phyloP scores from a whole-genome alignment of 768 basidiomycete species.

The Phylloporus scabripes region DNA sequence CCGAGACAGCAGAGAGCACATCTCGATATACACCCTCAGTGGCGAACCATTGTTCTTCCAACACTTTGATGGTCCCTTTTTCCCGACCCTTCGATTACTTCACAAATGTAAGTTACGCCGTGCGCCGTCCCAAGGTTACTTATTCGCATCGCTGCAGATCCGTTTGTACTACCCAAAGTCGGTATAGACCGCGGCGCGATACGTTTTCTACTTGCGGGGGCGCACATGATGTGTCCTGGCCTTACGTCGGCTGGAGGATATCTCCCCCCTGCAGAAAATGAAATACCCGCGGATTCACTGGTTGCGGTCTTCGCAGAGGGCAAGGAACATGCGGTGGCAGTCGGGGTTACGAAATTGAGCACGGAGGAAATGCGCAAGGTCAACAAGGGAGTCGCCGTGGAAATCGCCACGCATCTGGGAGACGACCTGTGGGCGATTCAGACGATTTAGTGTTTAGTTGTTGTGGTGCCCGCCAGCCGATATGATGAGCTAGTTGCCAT shows the following conservation, averaged over 20 bases:
- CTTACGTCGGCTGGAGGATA: constrained; percentile 88
- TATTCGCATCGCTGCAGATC: constrained; percentile 52
- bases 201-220: constrained; percentile 90
- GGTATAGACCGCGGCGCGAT: constrained; percentile 96
- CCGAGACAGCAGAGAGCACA: constrained; percentile 79
- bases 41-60: constrained; percentile 91
- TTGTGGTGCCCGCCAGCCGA: no score
- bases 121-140: background rate
- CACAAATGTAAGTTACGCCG: constrained; percentile 72
- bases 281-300: constrained; percentile 61
- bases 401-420: constrained; percentile 79
- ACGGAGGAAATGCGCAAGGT: constrained; percentile 87
- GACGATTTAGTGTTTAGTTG: constrained; percentile 39
- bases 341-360: constrained; percentile 75
- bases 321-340: constrained; percentile 84
- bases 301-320: constrained; percentile 97
- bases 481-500: background rate
- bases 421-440: constrained; percentile 81
- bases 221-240: constrained; percentile 97
- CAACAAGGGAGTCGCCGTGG: constrained; percentile 89
- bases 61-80: constrained; percentile 91
- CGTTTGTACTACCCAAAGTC: constrained; percentile 82
- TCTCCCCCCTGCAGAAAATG: constrained; percentile 68
- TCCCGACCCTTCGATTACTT: constrained; percentile 81
- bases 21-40: constrained; percentile 88